phyloP scores from a whole-genome alignment of 306 rosid species.

The Quercus berberidifolia region DNA sequence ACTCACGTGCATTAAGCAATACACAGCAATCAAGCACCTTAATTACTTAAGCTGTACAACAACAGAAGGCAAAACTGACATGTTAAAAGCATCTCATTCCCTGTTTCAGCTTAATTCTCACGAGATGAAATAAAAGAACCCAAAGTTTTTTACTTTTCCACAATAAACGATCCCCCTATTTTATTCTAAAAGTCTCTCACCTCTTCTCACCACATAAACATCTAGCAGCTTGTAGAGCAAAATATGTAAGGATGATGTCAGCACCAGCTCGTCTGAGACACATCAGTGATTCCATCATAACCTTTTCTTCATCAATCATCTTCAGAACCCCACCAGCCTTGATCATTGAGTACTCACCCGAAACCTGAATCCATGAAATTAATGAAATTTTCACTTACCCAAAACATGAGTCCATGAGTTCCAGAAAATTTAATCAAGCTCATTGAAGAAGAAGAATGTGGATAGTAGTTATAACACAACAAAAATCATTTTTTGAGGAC shows the following conservation, averaged over 20 bases:
- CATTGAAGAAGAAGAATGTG: neutral
- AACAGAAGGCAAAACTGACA: neutral
- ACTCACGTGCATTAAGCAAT: neutral
- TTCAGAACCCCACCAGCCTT: slow-evolving; percentile 83
- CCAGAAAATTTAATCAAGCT: neutral
- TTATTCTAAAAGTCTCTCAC: slow-evolving; percentile 32
- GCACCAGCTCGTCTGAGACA: slow-evolving; percentile 97
- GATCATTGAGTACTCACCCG: slow-evolving; percentile 97
- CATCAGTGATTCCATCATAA: slow-evolving; percentile 89
- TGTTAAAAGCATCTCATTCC: neutral
- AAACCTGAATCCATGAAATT: slow-evolving; percentile 48
- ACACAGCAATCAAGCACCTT: neutral
- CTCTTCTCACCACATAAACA: slow-evolving; percentile 79
- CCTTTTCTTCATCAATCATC: slow-evolving; percentile 91
- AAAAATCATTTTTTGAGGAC: neutral
- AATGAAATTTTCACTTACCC: neutral
- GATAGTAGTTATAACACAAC: neutral
- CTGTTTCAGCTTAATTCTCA: neutral
- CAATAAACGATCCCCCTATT: neutral
- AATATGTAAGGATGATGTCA: slow-evolving; percentile 83
- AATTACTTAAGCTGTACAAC: neutral
- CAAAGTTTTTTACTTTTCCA: neutral
- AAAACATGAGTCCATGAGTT: neutral
- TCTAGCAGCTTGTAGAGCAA: slow-evolving; percentile 86
- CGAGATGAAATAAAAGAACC: no score